Conservation (phyloP, 768 basidiomycete genomes). For the Trametes cinnabarina region DNA sequence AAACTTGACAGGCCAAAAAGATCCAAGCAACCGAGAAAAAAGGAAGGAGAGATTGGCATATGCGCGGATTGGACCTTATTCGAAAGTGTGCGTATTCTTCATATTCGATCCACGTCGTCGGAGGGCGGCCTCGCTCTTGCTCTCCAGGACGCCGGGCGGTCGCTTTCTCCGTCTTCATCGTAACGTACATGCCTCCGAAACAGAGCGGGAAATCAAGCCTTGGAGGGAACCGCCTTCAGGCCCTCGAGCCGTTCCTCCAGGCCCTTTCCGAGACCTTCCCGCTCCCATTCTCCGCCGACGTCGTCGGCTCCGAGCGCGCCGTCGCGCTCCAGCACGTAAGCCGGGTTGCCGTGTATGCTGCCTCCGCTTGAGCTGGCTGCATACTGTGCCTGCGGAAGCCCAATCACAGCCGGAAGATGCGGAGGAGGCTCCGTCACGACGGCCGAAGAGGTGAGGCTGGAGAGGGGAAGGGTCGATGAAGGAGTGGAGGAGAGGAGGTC, state of each 20-base stretch:
- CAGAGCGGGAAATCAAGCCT: slow-evolving; percentile 6
- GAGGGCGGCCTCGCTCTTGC: neutral
- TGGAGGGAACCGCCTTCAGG: slow-evolving; percentile 34
- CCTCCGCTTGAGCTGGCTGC: slow-evolving; percentile 30
- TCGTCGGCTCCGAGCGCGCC: slow-evolving; percentile 45
- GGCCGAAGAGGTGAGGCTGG: slow-evolving; percentile 66
- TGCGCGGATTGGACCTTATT: slow-evolving; percentile 9
- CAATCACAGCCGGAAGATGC: slow-evolving; percentile 65
- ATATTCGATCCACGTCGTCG: neutral
- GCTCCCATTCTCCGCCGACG: slow-evolving; percentile 82
- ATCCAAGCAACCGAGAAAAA: neutral
- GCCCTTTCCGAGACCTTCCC: slow-evolving; percentile 79
- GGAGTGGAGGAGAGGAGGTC: slow-evolving; percentile 82
- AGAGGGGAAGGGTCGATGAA: slow-evolving; percentile 65
- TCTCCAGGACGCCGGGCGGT: neutral
- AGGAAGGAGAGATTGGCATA: neutral
- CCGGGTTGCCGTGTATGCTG: slow-evolving; percentile 24
- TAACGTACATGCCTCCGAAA: neutral
- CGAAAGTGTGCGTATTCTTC: neutral
- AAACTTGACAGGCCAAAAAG: neutral
- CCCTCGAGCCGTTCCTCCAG: slow-evolving; percentile 80
- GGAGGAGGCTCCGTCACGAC: slow-evolving; percentile 61
- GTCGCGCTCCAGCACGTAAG: slow-evolving; percentile 25
- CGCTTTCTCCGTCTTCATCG: too few relatives aligned
- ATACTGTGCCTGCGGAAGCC: slow-evolving; percentile 36